Evolutionary conservation across 1,139 yeast genomes (phyloP), one percentile per base, ranked within the genome.

Genomic region (Zygotorulaspora mrakii): DNA sequence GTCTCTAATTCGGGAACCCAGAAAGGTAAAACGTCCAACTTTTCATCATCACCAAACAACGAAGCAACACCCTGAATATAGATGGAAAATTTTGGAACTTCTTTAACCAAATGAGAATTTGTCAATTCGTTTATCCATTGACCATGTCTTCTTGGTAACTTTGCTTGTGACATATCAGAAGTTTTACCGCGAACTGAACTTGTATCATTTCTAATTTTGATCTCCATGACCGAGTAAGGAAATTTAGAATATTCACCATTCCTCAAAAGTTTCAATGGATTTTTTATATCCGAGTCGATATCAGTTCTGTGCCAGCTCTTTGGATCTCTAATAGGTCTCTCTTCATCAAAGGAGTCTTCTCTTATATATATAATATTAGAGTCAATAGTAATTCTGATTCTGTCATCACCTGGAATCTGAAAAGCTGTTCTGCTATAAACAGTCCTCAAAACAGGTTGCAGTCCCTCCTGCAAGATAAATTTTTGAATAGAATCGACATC

Each of bases 321-420:
- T 27, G 96, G 95, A 58, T 87, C 86, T 66, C 98, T 81, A 45
- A 88, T 83, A 17, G 97, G 97, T 53, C 89, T 75, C 50, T 79
- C 81, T 38, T 73, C 67, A 63, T 88, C 96, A 60, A 89, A 82
- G 0, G 91, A 67, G 63, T 91, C 97, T 64, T 91, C 98, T 57
- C 97, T 77, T 45, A 91, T 82, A 59, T 86, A 88, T 37, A 82
- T 64, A 45, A 91, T 77, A 61, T 91, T 91, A 9, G 94, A 83
- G 65, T 91, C 98, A 49, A 91, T 83, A 27, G 87, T 81, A 45
- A 89, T 80, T 61, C 96, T 79, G 34, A 89, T 82, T 55, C 88
- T 77, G 61, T 88, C 94, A 61, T 91, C 97, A 46, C 97, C 97
- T 1, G 98, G 98, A 52, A 91, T 89, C 69, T 91, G 96, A 71